Conservation (phyloP, 176 grass and related monocot species). For the Areca catechu region DNA sequence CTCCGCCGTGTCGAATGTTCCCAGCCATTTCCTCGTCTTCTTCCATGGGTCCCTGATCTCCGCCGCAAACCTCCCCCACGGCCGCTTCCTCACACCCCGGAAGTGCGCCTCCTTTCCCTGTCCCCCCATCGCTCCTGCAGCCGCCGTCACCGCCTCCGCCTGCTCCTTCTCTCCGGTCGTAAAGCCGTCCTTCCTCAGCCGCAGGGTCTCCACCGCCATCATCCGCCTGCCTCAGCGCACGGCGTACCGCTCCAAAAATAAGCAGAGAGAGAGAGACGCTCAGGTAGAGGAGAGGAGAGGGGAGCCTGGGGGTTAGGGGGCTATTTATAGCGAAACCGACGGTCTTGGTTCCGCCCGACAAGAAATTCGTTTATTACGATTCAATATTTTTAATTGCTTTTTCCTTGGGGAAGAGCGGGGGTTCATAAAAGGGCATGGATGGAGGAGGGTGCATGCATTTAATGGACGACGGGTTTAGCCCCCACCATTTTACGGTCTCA, state of each 20-base stretch:
- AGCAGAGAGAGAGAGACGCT: neutral
- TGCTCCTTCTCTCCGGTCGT: neutral
- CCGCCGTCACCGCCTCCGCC: neutral
- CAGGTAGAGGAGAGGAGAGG: neutral
- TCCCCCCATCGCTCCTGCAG: neutral
- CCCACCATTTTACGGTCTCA: too few species aligned
- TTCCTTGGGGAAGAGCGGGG: neutral
- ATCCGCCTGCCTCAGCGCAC: too few species aligned
- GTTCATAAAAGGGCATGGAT: neutral
- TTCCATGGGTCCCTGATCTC: constrained; percentile 25
- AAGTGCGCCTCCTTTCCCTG: constrained; percentile 6
- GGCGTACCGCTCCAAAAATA: too few species aligned
- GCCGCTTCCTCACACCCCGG: constrained; percentile 21
- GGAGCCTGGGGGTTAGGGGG: neutral
- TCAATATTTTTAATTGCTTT: neutral
- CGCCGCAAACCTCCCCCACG: constrained; percentile 23
- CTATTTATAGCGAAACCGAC: constrained; percentile 15
- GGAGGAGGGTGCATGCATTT: constrained; percentile 1
- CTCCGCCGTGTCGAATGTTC: constrained; percentile 29
- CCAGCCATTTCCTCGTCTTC: constrained; percentile 23
- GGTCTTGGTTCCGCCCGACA: constrained; percentile 17
- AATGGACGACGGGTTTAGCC: constrained; percentile 7
- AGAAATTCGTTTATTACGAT: constrained; percentile 3
- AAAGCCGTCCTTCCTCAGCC: too few species aligned
- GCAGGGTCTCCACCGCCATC: too few species aligned